These are phyloP conservation scores for Trichoderma reesei DNA, from an alignment of 495 filamentous ascomycete genomes.

Conservation along the genomic window DNA sequence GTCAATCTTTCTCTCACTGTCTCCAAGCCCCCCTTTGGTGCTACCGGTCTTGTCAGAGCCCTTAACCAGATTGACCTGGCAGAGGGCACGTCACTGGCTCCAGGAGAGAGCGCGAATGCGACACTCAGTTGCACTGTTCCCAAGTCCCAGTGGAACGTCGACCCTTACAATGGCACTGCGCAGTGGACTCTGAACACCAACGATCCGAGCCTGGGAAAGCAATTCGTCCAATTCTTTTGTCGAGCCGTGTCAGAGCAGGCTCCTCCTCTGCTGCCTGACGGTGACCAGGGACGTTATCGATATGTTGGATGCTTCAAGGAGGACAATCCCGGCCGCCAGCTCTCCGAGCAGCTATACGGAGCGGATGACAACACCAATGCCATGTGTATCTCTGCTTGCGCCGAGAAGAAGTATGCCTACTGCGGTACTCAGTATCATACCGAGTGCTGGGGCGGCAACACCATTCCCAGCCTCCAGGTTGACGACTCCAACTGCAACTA, in stretches of 20 bases:
- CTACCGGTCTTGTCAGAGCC: constrained; percentile 28
- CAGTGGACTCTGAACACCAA: constrained; percentile 37
- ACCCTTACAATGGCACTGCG: constrained; percentile 28
- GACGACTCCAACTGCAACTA: constrained; percentile 25
- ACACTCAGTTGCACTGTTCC: constrained; percentile 36
- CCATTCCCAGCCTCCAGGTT: constrained; percentile 21
- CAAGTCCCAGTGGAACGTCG: constrained; percentile 36
- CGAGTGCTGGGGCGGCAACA: constrained; percentile 40
- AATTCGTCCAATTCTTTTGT: constrained; percentile 27
- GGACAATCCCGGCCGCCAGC: constrained; percentile 31
- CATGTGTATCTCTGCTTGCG: constrained; percentile 32
- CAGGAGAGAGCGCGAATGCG: constrained; percentile 31
- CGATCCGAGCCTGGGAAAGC: constrained; percentile 33
- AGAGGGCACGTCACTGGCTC: constrained; percentile 36
- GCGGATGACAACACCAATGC: constrained; percentile 26
- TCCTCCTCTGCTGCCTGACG: constrained; percentile 23
- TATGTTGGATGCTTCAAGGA: constrained; percentile 35
- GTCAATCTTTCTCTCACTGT: constrained; percentile 35
- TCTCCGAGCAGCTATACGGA: constrained; percentile 26
- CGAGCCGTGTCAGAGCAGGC: constrained; percentile 30
- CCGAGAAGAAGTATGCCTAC: constrained; percentile 28
- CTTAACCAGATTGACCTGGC: constrained; percentile 38
- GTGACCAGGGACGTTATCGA: constrained; percentile 25
- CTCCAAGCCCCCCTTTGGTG: constrained; percentile 38
- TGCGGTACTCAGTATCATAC: constrained; percentile 41